These are phyloP conservation scores for Diplotaxis tenuifolia DNA, from an alignment of 345 rosid species.

Conservation along the genomic window DNA sequence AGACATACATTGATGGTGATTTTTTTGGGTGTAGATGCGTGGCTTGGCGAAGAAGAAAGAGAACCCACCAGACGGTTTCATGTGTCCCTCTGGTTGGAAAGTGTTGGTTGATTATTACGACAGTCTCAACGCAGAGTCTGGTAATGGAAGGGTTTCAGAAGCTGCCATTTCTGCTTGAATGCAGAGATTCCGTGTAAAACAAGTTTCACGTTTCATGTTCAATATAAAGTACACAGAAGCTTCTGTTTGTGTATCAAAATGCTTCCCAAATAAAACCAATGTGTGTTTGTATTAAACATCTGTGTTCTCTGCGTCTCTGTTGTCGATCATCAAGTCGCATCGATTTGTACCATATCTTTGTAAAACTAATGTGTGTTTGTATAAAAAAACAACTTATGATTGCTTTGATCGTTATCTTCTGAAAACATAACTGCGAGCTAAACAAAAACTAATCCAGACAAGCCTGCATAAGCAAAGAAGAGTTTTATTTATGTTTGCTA, in stretches of 20 bases:
- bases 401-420: neutral
- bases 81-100: conserved; percentile 97
- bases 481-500: neutral
- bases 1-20: neutral
- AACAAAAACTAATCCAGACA: neutral
- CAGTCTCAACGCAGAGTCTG: conserved; percentile 45
- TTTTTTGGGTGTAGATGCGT: conserved; percentile 62
- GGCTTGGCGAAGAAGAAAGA: conserved; percentile 87
- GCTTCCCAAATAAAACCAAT: conserved; percentile 22
- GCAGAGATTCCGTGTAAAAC: neutral
- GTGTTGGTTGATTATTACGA: conserved; percentile 88
- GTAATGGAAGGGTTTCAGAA: conserved; percentile 53
- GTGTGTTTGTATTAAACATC: no score
- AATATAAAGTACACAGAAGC: neutral
- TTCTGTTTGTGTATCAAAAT: neutral
- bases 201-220: neutral
- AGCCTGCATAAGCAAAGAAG: neutral
- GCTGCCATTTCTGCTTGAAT: conserved; percentile 55
- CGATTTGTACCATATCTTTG: conserved; percentile 24
- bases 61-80: conserved; percentile 91
- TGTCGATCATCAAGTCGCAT: neutral
- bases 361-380: no score
- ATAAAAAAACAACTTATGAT: conserved; percentile 10
- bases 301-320: conserved; percentile 2
- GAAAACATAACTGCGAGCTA: neutral